Percentiles rank a stretch among this genome's conserved stretches.
Evolutionary conservation across 257 asterid species (phyloP).

Genomic region (Jacaranda copaia): DNA sequence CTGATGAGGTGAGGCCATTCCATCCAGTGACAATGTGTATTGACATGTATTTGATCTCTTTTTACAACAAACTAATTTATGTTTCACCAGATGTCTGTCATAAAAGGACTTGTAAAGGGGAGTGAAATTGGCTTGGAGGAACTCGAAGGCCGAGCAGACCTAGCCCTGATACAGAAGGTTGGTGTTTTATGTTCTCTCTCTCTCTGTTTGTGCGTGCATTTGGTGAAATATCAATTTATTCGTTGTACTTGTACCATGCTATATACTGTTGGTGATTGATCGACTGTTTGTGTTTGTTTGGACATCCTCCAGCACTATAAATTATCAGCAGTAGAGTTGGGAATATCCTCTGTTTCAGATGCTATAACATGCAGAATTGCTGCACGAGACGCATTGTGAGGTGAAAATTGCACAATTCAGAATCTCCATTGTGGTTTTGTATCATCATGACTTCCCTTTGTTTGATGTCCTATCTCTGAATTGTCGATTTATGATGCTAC

Average conservation of each 20-base stretch:
- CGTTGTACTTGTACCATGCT: background rate
- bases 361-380: slow-evolving; percentile 72
- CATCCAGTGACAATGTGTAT: background rate
- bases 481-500: background rate
- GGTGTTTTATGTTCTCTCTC: background rate
- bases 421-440: slow-evolving; percentile 1
- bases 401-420: background rate
- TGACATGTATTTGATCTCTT: background rate
- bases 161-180: slow-evolving; percentile 70
- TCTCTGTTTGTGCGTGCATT: no score
- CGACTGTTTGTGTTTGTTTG: background rate
- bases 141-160: slow-evolving; percentile 56
- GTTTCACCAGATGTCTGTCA: slow-evolving; percentile 49
- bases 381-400: slow-evolving; percentile 66
- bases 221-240: background rate
- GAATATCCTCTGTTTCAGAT: slow-evolving; percentile 65
- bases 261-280: background rate
- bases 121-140: slow-evolving; percentile 62
- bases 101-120: slow-evolving; percentile 60
- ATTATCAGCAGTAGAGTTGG: slow-evolving; percentile 59
- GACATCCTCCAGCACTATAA: slow-evolving; percentile 60
- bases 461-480: background rate
- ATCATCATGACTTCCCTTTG: background rate
- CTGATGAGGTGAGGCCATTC: slow-evolving; percentile 55
- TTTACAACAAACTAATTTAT: background rate